Evolutionary conservation across 495 filamentous ascomycete genomes (phyloP), one percentile per base, ranked within the genome.

Genomic region (Aspergillus sclerotioniger): DNA sequence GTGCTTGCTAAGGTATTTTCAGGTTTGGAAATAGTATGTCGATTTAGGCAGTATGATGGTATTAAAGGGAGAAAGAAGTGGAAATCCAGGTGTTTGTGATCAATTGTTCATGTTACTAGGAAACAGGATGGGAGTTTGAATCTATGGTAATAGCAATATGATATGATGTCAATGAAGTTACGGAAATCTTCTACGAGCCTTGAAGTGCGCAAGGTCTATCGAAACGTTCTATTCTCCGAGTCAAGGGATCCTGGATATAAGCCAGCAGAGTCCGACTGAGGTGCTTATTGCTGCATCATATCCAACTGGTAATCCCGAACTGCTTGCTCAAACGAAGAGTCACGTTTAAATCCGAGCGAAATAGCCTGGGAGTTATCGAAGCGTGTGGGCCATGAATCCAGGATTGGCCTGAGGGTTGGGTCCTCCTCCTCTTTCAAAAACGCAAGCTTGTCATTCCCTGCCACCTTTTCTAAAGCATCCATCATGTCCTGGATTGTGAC

Each of bases 401-500:
- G 60, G 48, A 92, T 87, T 51, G 76, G 74, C 65, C 87, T 81
- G 51, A 87, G 69, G 6, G 71, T 72, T 20, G 80, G 71, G 62
- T 90, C 82, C 57, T 79, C 79, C 73, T 80, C 76, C 66, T 90
- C 87, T 55, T 66, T 77, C 13, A 92, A 68, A 10, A 85, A 69
- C 57, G 70, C 66, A 67, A 90, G 55, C 68, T 79, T 84, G 4
- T 90, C 87, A 70, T 84, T 76, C 0, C 88, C 88, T 0, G 82
- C 88, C 13, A 88, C 80, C 63, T 79, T 83, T 19, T 75, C 83
- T 64, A 92, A 62, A 20, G 87, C 83, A 64, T 90, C 84, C 77
- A 90, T 80, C 78, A 91, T 82, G 59, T 88, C 84, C 71, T 87
- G 82, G 6, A 90, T 76, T 2, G 80, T 88, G 20, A 86, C 85